Base-by-base conservation (phyloP, 2,329 filamentous ascomycete genomes). In the Eutypa lata region DNA sequence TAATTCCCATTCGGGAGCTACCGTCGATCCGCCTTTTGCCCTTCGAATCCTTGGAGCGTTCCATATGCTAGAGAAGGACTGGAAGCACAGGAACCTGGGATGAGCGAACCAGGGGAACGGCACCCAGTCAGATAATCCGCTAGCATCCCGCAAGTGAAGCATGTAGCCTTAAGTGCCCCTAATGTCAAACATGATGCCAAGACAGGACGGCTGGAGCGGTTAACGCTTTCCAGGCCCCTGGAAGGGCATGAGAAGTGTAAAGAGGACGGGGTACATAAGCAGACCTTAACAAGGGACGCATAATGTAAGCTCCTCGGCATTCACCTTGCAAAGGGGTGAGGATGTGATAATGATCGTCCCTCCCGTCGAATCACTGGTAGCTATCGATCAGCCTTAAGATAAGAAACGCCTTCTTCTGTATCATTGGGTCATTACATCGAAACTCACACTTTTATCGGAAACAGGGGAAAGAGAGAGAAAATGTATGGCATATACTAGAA, bases 1-100 rank as follows among this genome's bases (percentile, higher is more conserved):
- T 45, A n/a, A 45, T 45, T 45, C 42, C 42, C 22, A 45, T 45
- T n/a, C 42, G 42, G 42, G 42, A 45, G 42, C 42, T 45, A 45
- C 42, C 42, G 42, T 45, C 42, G 42, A 45, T 45, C 42, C 42
- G 22, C 42, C 22, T 16, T 38, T 16, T 18, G 6, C n/a, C 7
- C n/a, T n/a, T 28, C 42, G 22, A 45, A 28, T 26, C 42, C 42
- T 28, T 45, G 42, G 42, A 24, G 16, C 35, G 7, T 38, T 38
- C 7, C 35, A 38, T 38, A 16, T 38, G 35, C 35, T 38, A 38
- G 13, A 38, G n/a, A 38, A 38, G 26, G 42, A 45, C 21, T 45
- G 13, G 16, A 11, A 28, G 16, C 22, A 26, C 22, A 18, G 42
- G 22, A 22, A n/a, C 21, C 42, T 28, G 22, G 21, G 42, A 45